phyloP scores from a whole-genome alignment of 1,284 basidiomycete genomes.

The Meripilus lineatus region DNA sequence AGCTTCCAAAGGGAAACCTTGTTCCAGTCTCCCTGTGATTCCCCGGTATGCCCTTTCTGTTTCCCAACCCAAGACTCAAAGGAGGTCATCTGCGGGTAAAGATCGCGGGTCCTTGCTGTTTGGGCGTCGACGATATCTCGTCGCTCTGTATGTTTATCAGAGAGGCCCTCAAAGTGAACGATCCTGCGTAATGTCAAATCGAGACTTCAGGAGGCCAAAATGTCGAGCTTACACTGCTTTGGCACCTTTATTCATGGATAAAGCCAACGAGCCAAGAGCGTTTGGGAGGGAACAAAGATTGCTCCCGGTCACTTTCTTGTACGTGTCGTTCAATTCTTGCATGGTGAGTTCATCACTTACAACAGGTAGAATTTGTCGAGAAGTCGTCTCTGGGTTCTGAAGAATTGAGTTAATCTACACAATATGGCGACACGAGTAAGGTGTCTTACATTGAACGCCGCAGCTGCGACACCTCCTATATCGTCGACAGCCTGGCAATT shows the following conservation, averaged over 20 bases:
- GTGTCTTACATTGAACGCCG: constrained; percentile 27
- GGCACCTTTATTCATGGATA: constrained; percentile 27
- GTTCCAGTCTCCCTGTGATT: constrained; percentile 27
- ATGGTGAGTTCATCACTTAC: constrained; percentile 30
- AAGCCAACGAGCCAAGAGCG: constrained; percentile 23
- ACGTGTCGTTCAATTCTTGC: constrained; percentile 24
- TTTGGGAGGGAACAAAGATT: constrained; percentile 26
- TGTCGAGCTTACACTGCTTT: constrained; percentile 26
- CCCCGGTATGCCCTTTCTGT: constrained; percentile 9
- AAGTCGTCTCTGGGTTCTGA: constrained; percentile 24
- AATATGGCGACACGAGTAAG: not conserved
- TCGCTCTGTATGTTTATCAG: not conserved
- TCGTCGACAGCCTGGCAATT: constrained; percentile 29
- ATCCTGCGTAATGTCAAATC: constrained; percentile 2
- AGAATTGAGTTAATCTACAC: not conserved
- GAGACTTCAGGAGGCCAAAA: not conserved
- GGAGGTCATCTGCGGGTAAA: constrained; percentile 27
- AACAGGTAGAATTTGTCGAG: constrained; percentile 25
- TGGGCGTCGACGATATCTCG: constrained; percentile 1
- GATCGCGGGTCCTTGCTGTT: constrained; percentile 10
- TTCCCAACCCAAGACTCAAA: constrained; percentile 28
- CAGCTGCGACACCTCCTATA: constrained; percentile 33
- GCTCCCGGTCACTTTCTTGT: constrained; percentile 26
- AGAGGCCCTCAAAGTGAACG: constrained; percentile 5
- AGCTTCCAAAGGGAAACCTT: constrained; percentile 27